Conservation (phyloP, 805 yeast species). For the Kregervanrija delftensis region DNA sequence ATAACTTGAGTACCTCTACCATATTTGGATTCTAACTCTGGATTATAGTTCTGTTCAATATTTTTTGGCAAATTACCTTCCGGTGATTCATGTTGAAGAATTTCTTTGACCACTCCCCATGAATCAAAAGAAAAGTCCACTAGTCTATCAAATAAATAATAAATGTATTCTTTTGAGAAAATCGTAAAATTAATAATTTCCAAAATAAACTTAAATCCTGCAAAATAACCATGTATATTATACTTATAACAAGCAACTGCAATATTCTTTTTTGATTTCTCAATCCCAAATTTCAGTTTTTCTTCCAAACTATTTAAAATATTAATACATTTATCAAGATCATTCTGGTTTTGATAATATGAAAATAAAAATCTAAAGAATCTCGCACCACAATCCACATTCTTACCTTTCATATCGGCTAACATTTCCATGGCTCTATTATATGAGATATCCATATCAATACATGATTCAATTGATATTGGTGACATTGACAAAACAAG, state of each 20-base stretch:
- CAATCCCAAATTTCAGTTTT: constrained; percentile 28
- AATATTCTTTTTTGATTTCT: constrained; percentile 29
- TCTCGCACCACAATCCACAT: constrained; percentile 76
- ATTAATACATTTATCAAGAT: constrained; percentile 12
- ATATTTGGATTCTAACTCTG: constrained; percentile 25
- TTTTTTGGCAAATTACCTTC: constrained; percentile 54
- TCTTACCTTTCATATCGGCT: constrained; percentile 45
- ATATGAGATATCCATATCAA: constrained; percentile 17
- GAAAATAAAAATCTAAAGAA: constrained; percentile 45
- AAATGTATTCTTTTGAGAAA: constrained; percentile 3
- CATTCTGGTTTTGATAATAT: constrained; percentile 23
- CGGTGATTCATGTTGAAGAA: constrained; percentile 63
- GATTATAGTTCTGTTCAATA: constrained; percentile 30
- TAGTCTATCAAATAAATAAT: constrained; percentile 6
- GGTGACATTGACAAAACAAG: constrained; percentile 41
- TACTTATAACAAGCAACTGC: constrained; percentile 37
- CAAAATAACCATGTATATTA: constrained; percentile 66
- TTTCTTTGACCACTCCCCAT: constrained; percentile 42
- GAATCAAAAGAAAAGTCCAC: constrained; percentile 8
- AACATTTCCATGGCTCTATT: constrained; percentile 24
- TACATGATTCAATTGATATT: constrained; percentile 17
- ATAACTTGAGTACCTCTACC: constrained; percentile 39
- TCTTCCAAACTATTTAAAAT: constrained; percentile 29
- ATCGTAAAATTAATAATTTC: constrained; percentile 14
- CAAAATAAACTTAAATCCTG: constrained; percentile 41